Conservation (phyloP, 202 grass and related monocot species). For the Carex sylvatica region DNA sequence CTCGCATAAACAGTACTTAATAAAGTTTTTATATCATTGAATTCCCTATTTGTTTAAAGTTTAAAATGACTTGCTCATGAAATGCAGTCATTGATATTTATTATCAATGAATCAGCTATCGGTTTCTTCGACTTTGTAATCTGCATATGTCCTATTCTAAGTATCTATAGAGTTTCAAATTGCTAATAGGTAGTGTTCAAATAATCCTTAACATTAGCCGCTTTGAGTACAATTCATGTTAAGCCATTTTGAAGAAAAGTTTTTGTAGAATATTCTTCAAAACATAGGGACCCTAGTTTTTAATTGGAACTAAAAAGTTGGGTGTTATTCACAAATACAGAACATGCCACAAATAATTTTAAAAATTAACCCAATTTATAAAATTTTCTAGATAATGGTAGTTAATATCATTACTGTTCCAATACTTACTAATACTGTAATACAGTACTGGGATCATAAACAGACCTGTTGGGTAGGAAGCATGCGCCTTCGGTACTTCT, state of each 20-base stretch:
- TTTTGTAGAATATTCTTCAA: background rate
- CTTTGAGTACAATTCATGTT: background rate
- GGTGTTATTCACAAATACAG: background rate
- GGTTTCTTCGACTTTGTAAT: background rate
- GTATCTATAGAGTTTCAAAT: background rate
- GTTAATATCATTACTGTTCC: background rate
- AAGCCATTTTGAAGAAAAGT: background rate
- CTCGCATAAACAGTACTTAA: background rate
- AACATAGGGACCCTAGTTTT: background rate
- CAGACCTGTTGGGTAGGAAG: constrained; percentile 84
- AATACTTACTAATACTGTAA: background rate
- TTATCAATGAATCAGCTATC: background rate
- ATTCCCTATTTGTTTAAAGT: background rate
- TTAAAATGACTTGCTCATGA: background rate
- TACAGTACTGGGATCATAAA: background rate
- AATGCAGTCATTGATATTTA: background rate
- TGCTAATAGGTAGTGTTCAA: background rate
- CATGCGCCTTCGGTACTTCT: constrained; percentile 61
- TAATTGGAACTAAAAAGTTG: background rate
- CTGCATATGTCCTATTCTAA: background rate
- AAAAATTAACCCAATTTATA: background rate
- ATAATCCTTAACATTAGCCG: background rate
- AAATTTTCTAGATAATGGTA: background rate
- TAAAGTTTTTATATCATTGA: background rate
- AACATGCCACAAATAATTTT: background rate